Evolutionary conservation across 176 grass and related monocot species (phyloP).

Genomic region (Thalia dealbata): DNA sequence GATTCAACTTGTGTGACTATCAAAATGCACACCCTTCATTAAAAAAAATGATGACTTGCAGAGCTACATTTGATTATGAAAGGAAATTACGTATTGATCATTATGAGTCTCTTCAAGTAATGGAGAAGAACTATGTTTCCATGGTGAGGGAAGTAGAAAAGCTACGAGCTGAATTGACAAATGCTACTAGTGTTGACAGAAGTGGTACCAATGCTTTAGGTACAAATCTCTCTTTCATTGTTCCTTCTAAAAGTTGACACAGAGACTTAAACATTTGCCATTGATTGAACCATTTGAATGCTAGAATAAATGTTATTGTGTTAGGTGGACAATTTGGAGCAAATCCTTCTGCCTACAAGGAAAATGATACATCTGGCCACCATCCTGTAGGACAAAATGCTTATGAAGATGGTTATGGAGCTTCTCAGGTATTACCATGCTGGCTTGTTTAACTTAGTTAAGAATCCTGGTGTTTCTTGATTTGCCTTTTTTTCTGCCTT

Average conservation of each 20-base stretch:
- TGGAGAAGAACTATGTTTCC: slow-evolving; percentile 73
- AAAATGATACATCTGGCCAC: slow-evolving; percentile 39
- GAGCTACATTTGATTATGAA: slow-evolving; percentile 79
- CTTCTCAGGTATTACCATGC: slow-evolving; percentile 34
- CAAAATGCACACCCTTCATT: slow-evolving; percentile 6
- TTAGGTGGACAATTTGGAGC: slow-evolving; percentile 43
- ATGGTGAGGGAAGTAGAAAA: slow-evolving; percentile 88
- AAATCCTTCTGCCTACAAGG: slow-evolving; percentile 35
- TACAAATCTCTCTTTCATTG: slow-evolving; percentile 8
- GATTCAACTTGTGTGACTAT: neutral
- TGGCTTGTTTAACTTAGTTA: neutral
- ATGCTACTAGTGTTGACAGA: slow-evolving; percentile 44
- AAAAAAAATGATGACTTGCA: slow-evolving; percentile 20
- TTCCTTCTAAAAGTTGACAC: neutral
- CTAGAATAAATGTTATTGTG: neutral
- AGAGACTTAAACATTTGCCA: neutral
- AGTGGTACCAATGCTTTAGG: slow-evolving; percentile 20
- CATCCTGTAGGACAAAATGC: slow-evolving; percentile 38
- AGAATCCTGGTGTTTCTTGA: neutral
- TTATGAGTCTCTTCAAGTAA: slow-evolving; percentile 65
- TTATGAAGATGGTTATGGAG: slow-evolving; percentile 48
- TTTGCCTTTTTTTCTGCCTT: neutral
- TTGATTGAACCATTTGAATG: slow-evolving; percentile 3
- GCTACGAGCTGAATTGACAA: slow-evolving; percentile 66
- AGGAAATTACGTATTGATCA: slow-evolving; percentile 74